Evolutionary conservation across 176 grass and related monocot genomes (phyloP).

Genomic region (Oryza officinalis): DNA sequence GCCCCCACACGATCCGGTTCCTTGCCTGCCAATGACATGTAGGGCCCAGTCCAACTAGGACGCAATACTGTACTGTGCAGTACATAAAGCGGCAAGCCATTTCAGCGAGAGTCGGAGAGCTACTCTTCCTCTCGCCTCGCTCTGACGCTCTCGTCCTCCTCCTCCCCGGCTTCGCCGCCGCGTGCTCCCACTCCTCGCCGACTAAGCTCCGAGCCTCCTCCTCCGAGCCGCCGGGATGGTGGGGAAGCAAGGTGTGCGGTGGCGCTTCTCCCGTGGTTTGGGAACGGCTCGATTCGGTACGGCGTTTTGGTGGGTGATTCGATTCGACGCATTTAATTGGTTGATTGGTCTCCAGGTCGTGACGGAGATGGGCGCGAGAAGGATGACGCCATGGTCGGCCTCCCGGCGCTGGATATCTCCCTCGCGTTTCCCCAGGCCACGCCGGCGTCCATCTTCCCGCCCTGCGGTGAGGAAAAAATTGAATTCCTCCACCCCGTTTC

Average conservation of each 20-base stretch:
- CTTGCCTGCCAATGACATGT: neutral
- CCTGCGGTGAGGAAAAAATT: slow-evolving; percentile 33
- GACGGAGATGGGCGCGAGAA: slow-evolving; percentile 7
- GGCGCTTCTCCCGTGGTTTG: neutral
- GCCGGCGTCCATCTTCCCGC: slow-evolving; percentile 61
- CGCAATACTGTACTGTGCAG: neutral
- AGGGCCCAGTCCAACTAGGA: neutral
- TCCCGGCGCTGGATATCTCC: slow-evolving; percentile 45
- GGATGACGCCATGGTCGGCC: slow-evolving; percentile 28
- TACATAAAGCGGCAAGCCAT: neutral
- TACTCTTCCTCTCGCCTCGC: neutral
- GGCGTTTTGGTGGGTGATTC: neutral
- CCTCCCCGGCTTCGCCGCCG: neutral
- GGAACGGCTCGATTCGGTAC: neutral
- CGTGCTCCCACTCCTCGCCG: neutral
- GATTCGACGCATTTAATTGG: neutral
- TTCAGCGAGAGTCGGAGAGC: neutral
- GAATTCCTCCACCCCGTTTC: too few species aligned
- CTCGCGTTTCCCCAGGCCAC: slow-evolving; percentile 66
- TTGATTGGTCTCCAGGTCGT: neutral
- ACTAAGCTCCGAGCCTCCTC: neutral
- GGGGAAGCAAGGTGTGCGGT: slow-evolving; percentile 34
- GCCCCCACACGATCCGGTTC: neutral
- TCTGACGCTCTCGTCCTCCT: too few species aligned
- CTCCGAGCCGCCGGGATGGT: neutral